Evolutionary conservation across 768 basidiomycete species (phyloP).

Genomic region (Rhodocollybia butyracea): DNA sequence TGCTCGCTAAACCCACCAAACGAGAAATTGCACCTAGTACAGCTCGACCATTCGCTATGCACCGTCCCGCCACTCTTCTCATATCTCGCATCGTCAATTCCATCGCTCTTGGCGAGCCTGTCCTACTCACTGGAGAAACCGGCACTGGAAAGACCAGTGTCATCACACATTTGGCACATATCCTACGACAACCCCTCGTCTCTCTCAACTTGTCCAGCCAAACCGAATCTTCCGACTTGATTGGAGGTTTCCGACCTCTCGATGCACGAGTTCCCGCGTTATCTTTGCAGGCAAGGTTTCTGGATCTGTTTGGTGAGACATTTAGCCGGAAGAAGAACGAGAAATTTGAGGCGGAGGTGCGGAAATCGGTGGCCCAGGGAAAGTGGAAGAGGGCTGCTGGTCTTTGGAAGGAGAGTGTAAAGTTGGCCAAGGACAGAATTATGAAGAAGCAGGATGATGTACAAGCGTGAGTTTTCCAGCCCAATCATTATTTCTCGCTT

Average conservation of each 20-base stretch:
- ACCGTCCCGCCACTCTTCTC: conserved; percentile 76
- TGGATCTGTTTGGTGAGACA: conserved; percentile 77
- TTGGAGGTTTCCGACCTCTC: conserved; percentile 96
- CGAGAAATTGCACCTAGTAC: conserved; percentile 27
- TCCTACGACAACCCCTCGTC: conserved; percentile 73
- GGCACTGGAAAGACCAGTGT: conserved; percentile 98
- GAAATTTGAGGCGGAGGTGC: conserved; percentile 76
- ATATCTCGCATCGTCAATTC: conserved; percentile 79
- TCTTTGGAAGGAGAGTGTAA: conserved; percentile 78
- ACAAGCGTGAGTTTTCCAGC: conserved; percentile 20
- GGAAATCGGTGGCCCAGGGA: conserved; percentile 76
- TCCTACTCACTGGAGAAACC: conserved; percentile 94
- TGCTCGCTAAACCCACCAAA: conserved; percentile 43
- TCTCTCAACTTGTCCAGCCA: conserved; percentile 95
- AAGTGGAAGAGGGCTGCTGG: conserved; percentile 84
- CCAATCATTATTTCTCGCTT: not conserved
- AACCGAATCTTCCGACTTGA: conserved; percentile 89
- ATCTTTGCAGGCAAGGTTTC: conserved; percentile 67
- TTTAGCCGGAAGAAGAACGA: conserved; percentile 91
- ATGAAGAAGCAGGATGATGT: conserved; percentile 25
- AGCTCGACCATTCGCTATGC: conserved; percentile 79
- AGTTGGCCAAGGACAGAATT: conserved; percentile 68
- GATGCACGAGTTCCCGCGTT: conserved; percentile 80
- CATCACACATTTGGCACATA: conserved; percentile 79
- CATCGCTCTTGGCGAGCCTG: conserved; percentile 71